Base-by-base conservation (phyloP, 2,329 filamentous ascomycete genomes). In the Tolypocladium endophyticum region DNA sequence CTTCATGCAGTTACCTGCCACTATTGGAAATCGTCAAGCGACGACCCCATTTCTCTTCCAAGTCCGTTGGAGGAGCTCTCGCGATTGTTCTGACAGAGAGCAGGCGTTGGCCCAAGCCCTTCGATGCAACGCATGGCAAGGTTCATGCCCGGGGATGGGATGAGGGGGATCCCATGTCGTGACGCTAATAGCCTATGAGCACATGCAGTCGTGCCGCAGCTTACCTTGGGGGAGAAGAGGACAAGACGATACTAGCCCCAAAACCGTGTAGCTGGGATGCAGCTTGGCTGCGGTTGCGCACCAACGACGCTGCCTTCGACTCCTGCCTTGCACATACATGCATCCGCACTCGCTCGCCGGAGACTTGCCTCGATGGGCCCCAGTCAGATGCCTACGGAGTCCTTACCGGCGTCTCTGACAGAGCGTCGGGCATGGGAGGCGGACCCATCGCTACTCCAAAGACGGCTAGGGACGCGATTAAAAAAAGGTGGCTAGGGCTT, bases 111-210 rank as follows among this genome's bases (percentile, higher is more conserved):
- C 33, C 61, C 62, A 63, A 61, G 58, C 60, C 52, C 59, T 56
- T 59, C 56, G 20, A 60, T 61, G 58, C 59, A 52, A 64, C 61
- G 59, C 58, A 47, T 20, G 58, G 47, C 62, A 61, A 61, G 62
- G 62, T 61, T 61, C n/a, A 35, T 36, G 55, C 20, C 41, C 58
- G 57, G 60, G 58, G 58, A 57, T 54, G 55, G 39, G 45, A 45
- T 38, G 35, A 43, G 38, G 53, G 53, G 59, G 45, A 47, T 55
- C 56, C 59, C 59, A 60, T 60, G 45, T 41, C 47, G 41, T 45
- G 61, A 59, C 61, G 59, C 59, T 35, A 35, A 59, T 35, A 38
- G 35, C 53, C 57, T 41, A 57, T n/a, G n/a, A n/a, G n/a, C n/a
- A n/a, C 60, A 55, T 58, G 58, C 58, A 59, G 25, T 33, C 38